Base-by-base conservation (phyloP, 2,329 filamentous ascomycete species). In the Tolypocladium inflatum region DNA sequence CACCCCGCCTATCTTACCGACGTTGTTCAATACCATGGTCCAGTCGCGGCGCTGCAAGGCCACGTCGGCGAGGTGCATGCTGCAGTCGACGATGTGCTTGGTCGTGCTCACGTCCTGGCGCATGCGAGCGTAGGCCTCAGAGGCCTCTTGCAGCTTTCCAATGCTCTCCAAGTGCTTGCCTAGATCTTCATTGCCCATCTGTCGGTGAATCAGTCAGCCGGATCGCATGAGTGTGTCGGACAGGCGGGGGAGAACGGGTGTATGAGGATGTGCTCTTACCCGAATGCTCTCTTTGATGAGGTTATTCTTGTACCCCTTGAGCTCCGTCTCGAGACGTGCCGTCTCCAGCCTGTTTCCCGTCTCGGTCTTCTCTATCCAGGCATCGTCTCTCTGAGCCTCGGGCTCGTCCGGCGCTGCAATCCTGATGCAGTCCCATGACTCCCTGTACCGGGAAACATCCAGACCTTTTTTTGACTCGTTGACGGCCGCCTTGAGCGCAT, bases 171-270 rank as follows among this genome's bases (percentile, higher is more conserved):
- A 87, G 73, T 96, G 91, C 61, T 84, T 85, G 48, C 91, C 94
- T 6, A 97, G 78, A 65, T 97, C 94, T 71, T 97, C 91, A 66
- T 97, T 89, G 51, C 91, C 93, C 86, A 97, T 97, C 90, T 96
- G 64, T 21, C 51, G 21, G 45, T 26, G 48, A 11, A 53, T 52
- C n/a, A 55, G 61, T 65, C 53, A 61, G 57, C 41, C 35, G 48
- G 2, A 35, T 39, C 15, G 38, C 38, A 19, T 19, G 38, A 39
- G 38, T 39, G 38, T 19, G 37, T 38, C 37, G 13, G 37, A 37
- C 11, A 50, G 8, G 54, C 26, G 37, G 54, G 21, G 39, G 6
- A n/a, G 30, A 35, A 23, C 3, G 23, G 26, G 7, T 15, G 55
- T 19, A 39, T 41, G 50, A 42, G 8, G 4, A 21, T 21, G 45